Evolutionary conservation across 192 early-diverging fungal species (phyloP).

Genomic region (Backusella tarrabulga): DNA sequence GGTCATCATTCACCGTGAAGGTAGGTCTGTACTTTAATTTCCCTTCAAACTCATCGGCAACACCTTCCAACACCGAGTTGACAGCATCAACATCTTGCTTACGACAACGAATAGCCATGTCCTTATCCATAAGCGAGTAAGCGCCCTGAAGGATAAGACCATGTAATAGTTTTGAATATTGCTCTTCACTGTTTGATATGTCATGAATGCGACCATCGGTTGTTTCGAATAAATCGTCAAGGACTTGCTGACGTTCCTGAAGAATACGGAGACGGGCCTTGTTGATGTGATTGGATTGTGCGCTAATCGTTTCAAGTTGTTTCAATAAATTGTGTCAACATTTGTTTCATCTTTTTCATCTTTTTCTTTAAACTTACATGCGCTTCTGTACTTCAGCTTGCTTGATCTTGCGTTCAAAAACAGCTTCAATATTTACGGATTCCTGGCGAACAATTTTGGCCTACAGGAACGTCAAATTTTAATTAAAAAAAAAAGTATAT

Average conservation of each 20-base stretch:
- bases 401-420: slow-evolving; percentile 96
- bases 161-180: slow-evolving; percentile 64
- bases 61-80: slow-evolving; percentile 51
- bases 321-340: neutral
- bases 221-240: slow-evolving; percentile 80
- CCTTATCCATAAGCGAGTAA: slow-evolving; percentile 82
- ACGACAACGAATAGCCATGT: slow-evolving; percentile 69
- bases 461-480: neutral
- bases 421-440: slow-evolving; percentile 94
- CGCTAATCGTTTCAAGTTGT: slow-evolving; percentile 41
- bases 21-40: slow-evolving; percentile 46
- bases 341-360: neutral
- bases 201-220: slow-evolving; percentile 58
- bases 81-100: slow-evolving; percentile 67
- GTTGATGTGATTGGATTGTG: slow-evolving; percentile 95
- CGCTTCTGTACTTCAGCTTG: slow-evolving; percentile 94
- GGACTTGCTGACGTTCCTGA: slow-evolving; percentile 81
- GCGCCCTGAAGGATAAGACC: slow-evolving; percentile 83
- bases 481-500: neutral
- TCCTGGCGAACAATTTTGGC: slow-evolving; percentile 98
- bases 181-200: slow-evolving; percentile 54
- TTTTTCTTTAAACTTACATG: slow-evolving; percentile 57
- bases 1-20: slow-evolving; percentile 54
- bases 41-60: slow-evolving; percentile 55
- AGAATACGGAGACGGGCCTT: slow-evolving; percentile 90